A percentile compares a stretch with the other conserved stretches of the same genome.
These are phyloP conservation scores for Collariella sp. DNA, from an alignment of 495 filamentous ascomycete species.

Conservation along the genomic window DNA sequence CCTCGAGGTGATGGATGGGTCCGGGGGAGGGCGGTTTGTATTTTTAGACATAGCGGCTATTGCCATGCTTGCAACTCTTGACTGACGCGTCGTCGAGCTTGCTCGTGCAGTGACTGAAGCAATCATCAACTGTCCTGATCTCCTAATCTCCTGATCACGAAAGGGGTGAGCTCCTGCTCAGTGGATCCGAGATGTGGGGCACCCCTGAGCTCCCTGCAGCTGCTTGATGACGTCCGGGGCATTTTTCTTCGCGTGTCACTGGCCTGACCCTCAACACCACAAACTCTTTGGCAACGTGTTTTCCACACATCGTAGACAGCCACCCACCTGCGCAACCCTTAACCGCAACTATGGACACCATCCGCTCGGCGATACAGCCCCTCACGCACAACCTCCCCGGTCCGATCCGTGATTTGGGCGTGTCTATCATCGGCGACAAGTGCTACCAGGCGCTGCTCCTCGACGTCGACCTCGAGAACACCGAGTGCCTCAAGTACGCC, in stretches of 20 bases:
- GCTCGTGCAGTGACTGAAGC: too few species aligned
- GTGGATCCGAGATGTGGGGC: background rate
- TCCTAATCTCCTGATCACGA: background rate
- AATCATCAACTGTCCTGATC: background rate
- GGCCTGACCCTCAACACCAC: background rate
- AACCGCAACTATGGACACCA: slow-evolving; percentile 37
- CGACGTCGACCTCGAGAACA: slow-evolving; percentile 63
- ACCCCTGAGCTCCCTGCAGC: background rate
- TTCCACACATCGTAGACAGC: background rate
- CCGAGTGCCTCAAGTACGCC: slow-evolving; percentile 72
- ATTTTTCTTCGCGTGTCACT: background rate
- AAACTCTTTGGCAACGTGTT: background rate
- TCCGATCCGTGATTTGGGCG: slow-evolving; percentile 64
- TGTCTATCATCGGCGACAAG: slow-evolving; percentile 66
- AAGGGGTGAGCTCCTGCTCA: background rate
- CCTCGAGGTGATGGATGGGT: too few species aligned
- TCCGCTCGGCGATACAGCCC: slow-evolving; percentile 63
- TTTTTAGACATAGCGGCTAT: background rate
- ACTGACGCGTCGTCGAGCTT: background rate
- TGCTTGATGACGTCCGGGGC: slow-evolving; percentile 2
- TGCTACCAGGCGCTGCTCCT: slow-evolving; percentile 81
- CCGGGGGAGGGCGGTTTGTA: too few species aligned
- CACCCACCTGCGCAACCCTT: background rate
- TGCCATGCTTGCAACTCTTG: background rate
- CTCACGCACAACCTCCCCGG: slow-evolving; percentile 70